Evolutionary conservation across 306 rosid species (phyloP), one percentile per base, ranked within the genome.

Genomic region (Canavalia gladiata): DNA sequence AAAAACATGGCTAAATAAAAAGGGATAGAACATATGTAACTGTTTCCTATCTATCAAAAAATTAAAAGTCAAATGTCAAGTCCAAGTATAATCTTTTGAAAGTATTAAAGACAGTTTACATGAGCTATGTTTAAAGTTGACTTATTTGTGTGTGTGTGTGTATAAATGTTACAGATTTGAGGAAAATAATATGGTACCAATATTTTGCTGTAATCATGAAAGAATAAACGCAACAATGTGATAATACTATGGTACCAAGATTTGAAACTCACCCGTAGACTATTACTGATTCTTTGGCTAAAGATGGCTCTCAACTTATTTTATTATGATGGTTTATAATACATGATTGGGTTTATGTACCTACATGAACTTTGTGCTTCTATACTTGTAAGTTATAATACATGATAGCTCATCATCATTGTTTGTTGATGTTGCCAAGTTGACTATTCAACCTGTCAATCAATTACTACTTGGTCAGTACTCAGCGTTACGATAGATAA

Each of bases 381-480:
- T 77, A 30, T 68, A 82, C 58, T 74, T 70, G 25, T 18, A 18
- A 18, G 25, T 18, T 18, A 42, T 66, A 68, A 54, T 6, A 33
- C 25, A 12, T 51, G 65, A 66, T 54, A 30, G 57, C 57, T 54
- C 50, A 39, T 42, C 45, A 64, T 77, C 8, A 51, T 11, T 65
- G 42, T 77, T 34, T 35, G 54, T 33, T 74, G 39, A 64, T 74
- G 68, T 52, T 18, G 79, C 79, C 55, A 73, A 64, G 50, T 73
- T 52, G 60, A 56, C 68, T 2, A 18, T 41, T 72, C 41, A 72
- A 30, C 77, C 68, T 51, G 46, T 57, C 31, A 54, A 34, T 73
- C 57, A n/a, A 63, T 73, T 81, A 47, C 25, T 18, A 18, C 66
- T 52, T 50, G 0, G 7, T 52, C 34, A n/a, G 64, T 71, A 29